Conservation (phyloP, 2,329 filamentous ascomycete species). For the Diplodia scrobiculata region DNA sequence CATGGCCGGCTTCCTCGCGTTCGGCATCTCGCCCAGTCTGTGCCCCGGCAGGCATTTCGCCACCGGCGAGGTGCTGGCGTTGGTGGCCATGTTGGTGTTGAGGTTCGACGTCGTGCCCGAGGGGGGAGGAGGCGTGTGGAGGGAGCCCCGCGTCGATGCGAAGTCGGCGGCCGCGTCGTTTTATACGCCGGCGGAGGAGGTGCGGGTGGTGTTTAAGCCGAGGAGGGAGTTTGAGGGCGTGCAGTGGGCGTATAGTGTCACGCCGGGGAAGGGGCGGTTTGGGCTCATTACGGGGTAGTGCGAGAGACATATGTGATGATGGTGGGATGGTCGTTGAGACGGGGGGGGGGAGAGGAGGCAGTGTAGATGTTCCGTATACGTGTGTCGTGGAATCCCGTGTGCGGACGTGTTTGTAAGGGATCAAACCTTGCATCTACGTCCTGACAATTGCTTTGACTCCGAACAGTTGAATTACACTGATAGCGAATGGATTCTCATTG, state of each 20-base stretch:
- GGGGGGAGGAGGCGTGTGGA: constrained; percentile 32
- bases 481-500: too few relatives aligned
- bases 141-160: constrained; percentile 30
- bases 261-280: background rate
- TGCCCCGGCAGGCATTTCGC: constrained; percentile 48
- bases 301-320: too few relatives aligned
- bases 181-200: background rate
- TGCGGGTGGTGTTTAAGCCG: background rate
- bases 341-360: too few relatives aligned
- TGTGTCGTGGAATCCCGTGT: too few relatives aligned
- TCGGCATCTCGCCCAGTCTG: constrained; percentile 42
- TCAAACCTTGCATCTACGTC: too few relatives aligned
- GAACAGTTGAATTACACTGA: too few relatives aligned
- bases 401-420: too few relatives aligned
- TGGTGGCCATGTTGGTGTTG: constrained; percentile 41
- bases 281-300: background rate
- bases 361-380: too few relatives aligned
- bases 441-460: too few relatives aligned
- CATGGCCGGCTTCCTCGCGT: constrained; percentile 40
- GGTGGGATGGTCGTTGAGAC: too few relatives aligned
- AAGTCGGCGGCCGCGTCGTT: background rate
- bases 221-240: background rate
- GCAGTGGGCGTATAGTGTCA: background rate
- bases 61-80: constrained; percentile 39
- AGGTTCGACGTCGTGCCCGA: constrained; percentile 40